These are phyloP conservation scores for Psilocybe azurescens DNA, from an alignment of 768 basidiomycete genomes.

Conservation along the genomic window DNA sequence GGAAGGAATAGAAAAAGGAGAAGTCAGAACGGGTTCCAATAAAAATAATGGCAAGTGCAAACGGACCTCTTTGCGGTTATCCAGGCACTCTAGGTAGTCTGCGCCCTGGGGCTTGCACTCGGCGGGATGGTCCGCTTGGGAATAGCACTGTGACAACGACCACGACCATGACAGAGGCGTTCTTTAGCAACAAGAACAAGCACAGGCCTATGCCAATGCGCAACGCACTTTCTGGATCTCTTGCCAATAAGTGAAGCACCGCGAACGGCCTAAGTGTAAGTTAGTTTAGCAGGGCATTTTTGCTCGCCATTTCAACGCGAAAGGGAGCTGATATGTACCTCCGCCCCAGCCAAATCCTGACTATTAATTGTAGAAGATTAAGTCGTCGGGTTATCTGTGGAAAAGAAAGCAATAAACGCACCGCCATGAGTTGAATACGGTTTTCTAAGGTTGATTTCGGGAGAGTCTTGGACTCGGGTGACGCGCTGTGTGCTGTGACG, in stretches of 20 bases:
- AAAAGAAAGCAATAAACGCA: slow-evolving; percentile 25
- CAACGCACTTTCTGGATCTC: slow-evolving; percentile 74
- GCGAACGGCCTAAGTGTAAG: slow-evolving; percentile 64
- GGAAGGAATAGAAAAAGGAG: neutral
- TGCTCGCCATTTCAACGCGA: neutral
- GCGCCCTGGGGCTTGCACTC: slow-evolving; percentile 75
- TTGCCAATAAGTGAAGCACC: slow-evolving; percentile 94
- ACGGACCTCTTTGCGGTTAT: slow-evolving; percentile 86
- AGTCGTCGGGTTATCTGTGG: neutral
- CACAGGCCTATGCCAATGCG: neutral
- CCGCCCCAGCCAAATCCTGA: slow-evolving; percentile 53
- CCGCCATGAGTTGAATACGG: slow-evolving; percentile 40
- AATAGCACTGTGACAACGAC: slow-evolving; percentile 73
- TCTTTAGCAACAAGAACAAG: slow-evolving; percentile 7
- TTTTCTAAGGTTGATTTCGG: slow-evolving; percentile 18
- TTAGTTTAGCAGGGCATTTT: neutral
- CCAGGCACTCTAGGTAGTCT: slow-evolving; percentile 93
- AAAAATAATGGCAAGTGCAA: neutral
- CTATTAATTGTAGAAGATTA: slow-evolving; percentile 24
- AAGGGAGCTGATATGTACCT: slow-evolving; percentile 31
- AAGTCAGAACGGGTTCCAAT: neutral
- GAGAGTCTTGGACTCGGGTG: neutral
- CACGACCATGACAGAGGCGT: neutral
- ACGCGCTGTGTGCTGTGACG: slow-evolving; percentile 2
- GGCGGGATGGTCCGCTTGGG: slow-evolving; percentile 72